Conservation (phyloP, 192 early-diverging fungal species). For the Podila epicladia region DNA sequence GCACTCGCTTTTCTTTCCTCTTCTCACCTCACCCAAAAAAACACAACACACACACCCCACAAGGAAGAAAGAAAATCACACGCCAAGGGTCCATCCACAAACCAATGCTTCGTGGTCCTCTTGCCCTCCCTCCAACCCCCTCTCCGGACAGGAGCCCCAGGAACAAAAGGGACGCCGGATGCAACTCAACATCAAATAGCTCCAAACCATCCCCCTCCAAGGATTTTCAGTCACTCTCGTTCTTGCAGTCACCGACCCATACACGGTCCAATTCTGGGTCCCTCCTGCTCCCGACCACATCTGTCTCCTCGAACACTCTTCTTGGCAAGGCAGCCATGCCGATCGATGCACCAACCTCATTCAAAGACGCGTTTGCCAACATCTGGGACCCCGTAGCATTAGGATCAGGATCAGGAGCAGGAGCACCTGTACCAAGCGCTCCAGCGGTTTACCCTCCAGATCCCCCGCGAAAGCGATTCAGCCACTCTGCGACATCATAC, state of each 20-base stretch:
- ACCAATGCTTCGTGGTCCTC: background rate
- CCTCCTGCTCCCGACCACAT: background rate
- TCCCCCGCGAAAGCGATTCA: constrained; percentile 34
- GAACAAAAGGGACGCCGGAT: background rate
- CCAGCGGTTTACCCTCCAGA: constrained; percentile 42
- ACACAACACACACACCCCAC: no score
- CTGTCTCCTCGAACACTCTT: background rate
- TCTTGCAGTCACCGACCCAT: constrained; percentile 37
- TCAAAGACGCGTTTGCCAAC: background rate
- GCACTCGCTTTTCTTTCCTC: background rate
- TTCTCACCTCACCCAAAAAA: background rate
- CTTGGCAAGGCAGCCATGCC: background rate
- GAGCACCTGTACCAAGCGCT: background rate
- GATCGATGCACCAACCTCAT: background rate
- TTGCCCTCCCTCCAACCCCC: background rate
- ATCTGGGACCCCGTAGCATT: background rate
- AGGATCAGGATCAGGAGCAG: background rate
- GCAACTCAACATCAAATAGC: background rate
- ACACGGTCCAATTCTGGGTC: constrained; percentile 32
- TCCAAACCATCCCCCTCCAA: background rate
- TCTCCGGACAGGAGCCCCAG: background rate
- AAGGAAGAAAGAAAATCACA: no score
- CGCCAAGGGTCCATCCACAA: no score
- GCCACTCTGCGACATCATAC: constrained; percentile 23
- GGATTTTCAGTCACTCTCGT: background rate